A percentile compares a stretch with the other conserved stretches of the same genome.
Evolutionary conservation across 1,139 yeast species (phyloP).

Genomic region (Lodderomyces orthopsilosis): DNA sequence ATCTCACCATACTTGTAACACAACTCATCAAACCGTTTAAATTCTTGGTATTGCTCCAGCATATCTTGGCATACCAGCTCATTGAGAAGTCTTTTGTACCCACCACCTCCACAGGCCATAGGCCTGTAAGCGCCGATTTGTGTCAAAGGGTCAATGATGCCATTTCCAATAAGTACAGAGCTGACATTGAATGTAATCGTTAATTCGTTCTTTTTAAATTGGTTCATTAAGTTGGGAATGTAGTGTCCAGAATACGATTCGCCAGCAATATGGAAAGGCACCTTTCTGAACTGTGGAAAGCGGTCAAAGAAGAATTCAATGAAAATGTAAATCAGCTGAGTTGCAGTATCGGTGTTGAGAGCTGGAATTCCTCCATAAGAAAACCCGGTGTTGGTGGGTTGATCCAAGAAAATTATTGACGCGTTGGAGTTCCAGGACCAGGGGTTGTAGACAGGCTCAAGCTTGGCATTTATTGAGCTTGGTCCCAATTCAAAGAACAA

Average conservation of each 20-base stretch:
- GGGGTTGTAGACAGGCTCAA: conserved; percentile 39
- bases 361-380: conserved; percentile 59
- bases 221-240: conserved; percentile 47
- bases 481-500: conserved; percentile 46
- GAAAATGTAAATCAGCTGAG: conserved; percentile 76
- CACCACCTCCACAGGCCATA: conserved; percentile 90
- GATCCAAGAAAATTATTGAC: conserved; percentile 44
- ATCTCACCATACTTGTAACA: conserved; percentile 76
- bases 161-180: conserved; percentile 87
- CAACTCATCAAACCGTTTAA: conserved; percentile 69
- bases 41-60: conserved; percentile 54
- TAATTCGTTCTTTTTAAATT: conserved; percentile 38
- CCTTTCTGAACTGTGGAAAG: conserved; percentile 60
- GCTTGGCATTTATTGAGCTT: conserved; percentile 30
- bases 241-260: conserved; percentile 96
- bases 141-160: conserved; percentile 80
- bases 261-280: conserved; percentile 70
- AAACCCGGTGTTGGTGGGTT: conserved; percentile 60
- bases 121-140: conserved; percentile 82
- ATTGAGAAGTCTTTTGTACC: conserved; percentile 20
- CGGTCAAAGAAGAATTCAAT: conserved; percentile 78
- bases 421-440: conserved; percentile 45
- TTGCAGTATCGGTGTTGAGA: conserved; percentile 72
- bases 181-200: conserved; percentile 75
- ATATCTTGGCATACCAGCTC: conserved; percentile 7